These are phyloP conservation scores for Daedaleopsis nitida DNA, from an alignment of 768 basidiomycete genomes.

Conservation along the genomic window DNA sequence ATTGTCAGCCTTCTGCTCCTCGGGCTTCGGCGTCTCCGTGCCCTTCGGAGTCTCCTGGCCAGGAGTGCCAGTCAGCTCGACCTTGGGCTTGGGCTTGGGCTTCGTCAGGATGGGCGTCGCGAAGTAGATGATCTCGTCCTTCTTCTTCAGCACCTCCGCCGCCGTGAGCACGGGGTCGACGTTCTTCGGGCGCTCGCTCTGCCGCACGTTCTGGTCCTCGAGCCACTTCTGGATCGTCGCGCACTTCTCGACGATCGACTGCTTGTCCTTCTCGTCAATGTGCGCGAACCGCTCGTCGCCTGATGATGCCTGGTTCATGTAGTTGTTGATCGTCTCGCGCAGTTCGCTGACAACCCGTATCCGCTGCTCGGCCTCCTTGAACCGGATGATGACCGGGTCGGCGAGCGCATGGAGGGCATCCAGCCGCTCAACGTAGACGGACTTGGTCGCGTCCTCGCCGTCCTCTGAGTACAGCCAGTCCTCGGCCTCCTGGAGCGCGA, in stretches of 20 bases:
- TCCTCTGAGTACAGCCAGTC: constrained; percentile 98
- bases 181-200: constrained; percentile 88
- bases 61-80: constrained; percentile 36
- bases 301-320: constrained; percentile 81
- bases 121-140: constrained; percentile 90
- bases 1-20: constrained; percentile 37
- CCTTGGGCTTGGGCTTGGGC: constrained; percentile 86
- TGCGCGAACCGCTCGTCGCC: constrained; percentile 85
- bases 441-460: constrained; percentile 93
- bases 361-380: constrained; percentile 82
- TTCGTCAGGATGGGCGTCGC: constrained; percentile 87
- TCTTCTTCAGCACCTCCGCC: constrained; percentile 86
- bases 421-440: constrained; percentile 85
- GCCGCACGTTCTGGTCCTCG: constrained; percentile 85
- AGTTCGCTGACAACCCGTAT: constrained; percentile 70
- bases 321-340: constrained; percentile 87
- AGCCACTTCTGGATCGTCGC: constrained; percentile 95
- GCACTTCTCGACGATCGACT: constrained; percentile 84
- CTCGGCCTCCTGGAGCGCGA: constrained; percentile 75
- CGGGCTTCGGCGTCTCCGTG: constrained; percentile 49
- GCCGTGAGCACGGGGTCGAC: constrained; percentile 81
- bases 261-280: constrained; percentile 87
- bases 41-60: constrained; percentile 78
- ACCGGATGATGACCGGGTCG: constrained; percentile 84
- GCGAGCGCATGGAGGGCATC: constrained; percentile 84